Percentiles rank a stretch among this genome's conserved stretches.
These are phyloP conservation scores for Penicillium palitans DNA, from an alignment of 2,329 filamentous ascomycete species.

Conservation along the genomic window DNA sequence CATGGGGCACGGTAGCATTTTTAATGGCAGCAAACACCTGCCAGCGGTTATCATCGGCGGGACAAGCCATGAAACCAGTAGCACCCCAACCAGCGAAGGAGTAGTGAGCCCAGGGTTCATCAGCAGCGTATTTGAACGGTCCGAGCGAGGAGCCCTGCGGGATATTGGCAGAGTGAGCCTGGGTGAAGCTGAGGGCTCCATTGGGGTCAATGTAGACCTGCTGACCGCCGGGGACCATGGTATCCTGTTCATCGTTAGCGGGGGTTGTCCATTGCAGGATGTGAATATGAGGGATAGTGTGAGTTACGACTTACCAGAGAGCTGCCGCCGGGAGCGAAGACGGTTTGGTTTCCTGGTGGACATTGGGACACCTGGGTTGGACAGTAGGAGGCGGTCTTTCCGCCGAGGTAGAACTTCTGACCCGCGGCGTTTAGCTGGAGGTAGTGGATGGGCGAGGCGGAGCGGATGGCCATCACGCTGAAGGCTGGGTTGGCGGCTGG, in stretches of 20 bases:
- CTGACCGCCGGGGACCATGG: conserved; percentile 64
- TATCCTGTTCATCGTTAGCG: conserved; percentile 36
- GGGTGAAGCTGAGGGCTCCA: conserved; percentile 59
- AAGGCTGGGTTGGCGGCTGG: conserved; percentile 35
- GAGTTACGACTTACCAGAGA: conserved; percentile 35
- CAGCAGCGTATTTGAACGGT: conserved; percentile 49
- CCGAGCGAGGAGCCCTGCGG: conserved; percentile 54
- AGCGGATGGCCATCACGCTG: conserved; percentile 47
- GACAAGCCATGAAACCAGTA: conserved; percentile 48
- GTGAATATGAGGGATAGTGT: background rate
- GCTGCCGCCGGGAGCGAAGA: conserved; percentile 44
- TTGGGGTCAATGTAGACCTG: conserved; percentile 57
- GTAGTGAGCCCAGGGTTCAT: conserved; percentile 31
- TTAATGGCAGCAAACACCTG: conserved; percentile 46
- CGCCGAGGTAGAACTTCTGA: conserved; percentile 53
- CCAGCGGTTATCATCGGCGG: conserved; percentile 33
- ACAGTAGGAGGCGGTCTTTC: conserved; percentile 52
- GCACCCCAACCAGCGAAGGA: conserved; percentile 39
- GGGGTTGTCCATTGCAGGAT: conserved; percentile 18
- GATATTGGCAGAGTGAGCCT: conserved; percentile 55
- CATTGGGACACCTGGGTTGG: conserved; percentile 43
- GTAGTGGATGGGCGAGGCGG: conserved; percentile 53
- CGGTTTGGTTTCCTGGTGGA: conserved; percentile 51
- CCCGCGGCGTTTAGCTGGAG: conserved; percentile 50
- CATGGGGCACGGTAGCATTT: conserved; percentile 44